phyloP scores from a whole-genome alignment of 768 basidiomycete genomes.

The Imleria badia region DNA sequence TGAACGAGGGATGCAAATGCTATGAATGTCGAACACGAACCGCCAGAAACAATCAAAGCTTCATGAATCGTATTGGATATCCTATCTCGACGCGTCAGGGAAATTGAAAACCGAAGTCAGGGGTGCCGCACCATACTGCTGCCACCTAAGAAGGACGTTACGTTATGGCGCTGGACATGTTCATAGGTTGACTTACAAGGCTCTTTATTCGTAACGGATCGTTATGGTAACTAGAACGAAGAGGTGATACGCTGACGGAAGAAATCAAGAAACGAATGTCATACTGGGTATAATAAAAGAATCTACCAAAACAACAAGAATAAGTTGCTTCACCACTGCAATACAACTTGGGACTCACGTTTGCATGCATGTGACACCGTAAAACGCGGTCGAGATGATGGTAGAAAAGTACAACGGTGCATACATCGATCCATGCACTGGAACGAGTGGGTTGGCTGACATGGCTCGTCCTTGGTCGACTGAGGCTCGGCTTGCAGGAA shows the following conservation, averaged over 20 bases:
- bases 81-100: neutral
- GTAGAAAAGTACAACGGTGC: neutral
- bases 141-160: constrained; percentile 2
- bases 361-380: constrained; percentile 9
- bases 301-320: neutral
- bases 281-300: constrained; percentile 9
- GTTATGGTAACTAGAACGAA: constrained; percentile 1
- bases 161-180: neutral
- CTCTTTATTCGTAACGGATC: constrained; percentile 1
- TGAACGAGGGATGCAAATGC: neutral
- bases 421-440: neutral
- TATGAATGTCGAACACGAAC: constrained; percentile 1
- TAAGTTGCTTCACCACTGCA: no score
- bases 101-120: no score
- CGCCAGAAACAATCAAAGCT: neutral
- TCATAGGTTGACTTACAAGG: constrained; percentile 5
- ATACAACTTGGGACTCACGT: neutral
- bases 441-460: neutral
- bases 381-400: neutral
- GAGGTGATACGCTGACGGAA: neutral
- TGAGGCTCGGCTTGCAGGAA: neutral
- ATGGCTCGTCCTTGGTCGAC: neutral
- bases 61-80: constrained; percentile 8
- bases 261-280: neutral
- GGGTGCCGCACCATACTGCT: neutral